These are phyloP conservation scores for Phytophthora vignae DNA, from an alignment of 352 stramenopile genomes.

Conservation along the genomic window DNA sequence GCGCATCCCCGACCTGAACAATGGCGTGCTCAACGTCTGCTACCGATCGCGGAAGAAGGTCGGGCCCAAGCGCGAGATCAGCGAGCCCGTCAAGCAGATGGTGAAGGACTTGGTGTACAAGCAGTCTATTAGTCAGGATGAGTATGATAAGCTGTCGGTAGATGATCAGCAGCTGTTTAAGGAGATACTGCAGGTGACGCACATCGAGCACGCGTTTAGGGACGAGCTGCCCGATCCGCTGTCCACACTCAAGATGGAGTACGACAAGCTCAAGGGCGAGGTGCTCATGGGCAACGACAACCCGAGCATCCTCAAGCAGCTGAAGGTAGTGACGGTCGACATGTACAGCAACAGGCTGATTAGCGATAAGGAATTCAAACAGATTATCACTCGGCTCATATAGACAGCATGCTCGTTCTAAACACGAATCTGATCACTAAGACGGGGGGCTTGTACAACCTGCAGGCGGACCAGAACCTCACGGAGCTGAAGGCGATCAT, in stretches of 20 bases:
- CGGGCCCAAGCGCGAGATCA: not conserved
- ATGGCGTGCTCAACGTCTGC: not conserved
- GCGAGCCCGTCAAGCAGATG: not conserved
- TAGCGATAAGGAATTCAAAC: conserved; percentile 16
- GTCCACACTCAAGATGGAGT: conserved; percentile 6
- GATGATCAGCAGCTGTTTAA: conserved; percentile 17
- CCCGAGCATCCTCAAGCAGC: conserved; percentile 8
- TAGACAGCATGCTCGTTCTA: conserved; percentile 1
- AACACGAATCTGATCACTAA: conserved; percentile 5
- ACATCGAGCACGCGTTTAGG: conserved; percentile 18
- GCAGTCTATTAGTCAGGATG: not conserved
- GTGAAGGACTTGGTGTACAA: not conserved
- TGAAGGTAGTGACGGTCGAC: conserved; percentile 14
- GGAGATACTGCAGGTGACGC: conserved; percentile 13
- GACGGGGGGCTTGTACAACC: conserved; percentile 7
- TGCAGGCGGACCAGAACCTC: conserved; percentile 17
- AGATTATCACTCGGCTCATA: conserved; percentile 15
- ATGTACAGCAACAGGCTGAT: conserved; percentile 24
- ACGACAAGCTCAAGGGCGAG: conserved; percentile 20
- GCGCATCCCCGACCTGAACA: not conserved
- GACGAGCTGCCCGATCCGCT: conserved; percentile 18
- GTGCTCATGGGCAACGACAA: conserved; percentile 22
- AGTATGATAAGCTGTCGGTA: not conserved
- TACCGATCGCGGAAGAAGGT: not conserved
- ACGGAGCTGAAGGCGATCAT: conserved; percentile 5